These are phyloP conservation scores for Fusarium solani-melongenae DNA, from an alignment of 2,329 filamentous ascomycete species.

Conservation along the genomic window DNA sequence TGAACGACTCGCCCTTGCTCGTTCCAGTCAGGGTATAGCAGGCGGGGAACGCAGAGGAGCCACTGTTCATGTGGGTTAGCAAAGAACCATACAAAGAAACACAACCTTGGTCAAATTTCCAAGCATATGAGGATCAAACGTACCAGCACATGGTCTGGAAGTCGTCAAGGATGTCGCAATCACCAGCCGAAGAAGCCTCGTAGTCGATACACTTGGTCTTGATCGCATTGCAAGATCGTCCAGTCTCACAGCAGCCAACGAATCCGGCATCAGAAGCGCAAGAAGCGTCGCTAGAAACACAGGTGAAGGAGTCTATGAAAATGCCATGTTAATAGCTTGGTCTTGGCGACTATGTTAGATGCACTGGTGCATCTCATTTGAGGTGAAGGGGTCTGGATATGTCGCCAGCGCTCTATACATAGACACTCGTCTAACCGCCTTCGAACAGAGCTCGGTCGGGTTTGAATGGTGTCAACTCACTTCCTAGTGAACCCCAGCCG, in stretches of 20 bases:
- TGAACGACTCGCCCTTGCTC: constrained; percentile 33
- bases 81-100: background rate
- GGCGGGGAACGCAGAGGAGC: constrained; percentile 5
- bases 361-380: background rate
- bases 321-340: background rate
- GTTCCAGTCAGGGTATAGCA: constrained; percentile 48
- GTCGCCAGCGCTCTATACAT: background rate
- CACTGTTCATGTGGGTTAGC: constrained; percentile 31
- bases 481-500: constrained; percentile 44
- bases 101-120: background rate
- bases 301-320: constrained; percentile 44
- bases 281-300: constrained; percentile 40
- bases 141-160: constrained; percentile 52
- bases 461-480: constrained; percentile 39
- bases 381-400: background rate
- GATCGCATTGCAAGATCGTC: constrained; percentile 43
- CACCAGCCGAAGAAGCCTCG: constrained; percentile 32
- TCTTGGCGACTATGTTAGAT: background rate
- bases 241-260: constrained; percentile 48
- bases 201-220: constrained; percentile 50
- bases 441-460: background rate
- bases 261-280: constrained; percentile 42
- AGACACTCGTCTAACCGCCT: background rate
- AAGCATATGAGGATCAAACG: background rate
- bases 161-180: constrained; percentile 43